Percentiles rank a stretch among this genome's conserved stretches.
Evolutionary conservation across 352 stramenopile genomes (phyloP).

Genomic region (Globisporangium barbulae): DNA sequence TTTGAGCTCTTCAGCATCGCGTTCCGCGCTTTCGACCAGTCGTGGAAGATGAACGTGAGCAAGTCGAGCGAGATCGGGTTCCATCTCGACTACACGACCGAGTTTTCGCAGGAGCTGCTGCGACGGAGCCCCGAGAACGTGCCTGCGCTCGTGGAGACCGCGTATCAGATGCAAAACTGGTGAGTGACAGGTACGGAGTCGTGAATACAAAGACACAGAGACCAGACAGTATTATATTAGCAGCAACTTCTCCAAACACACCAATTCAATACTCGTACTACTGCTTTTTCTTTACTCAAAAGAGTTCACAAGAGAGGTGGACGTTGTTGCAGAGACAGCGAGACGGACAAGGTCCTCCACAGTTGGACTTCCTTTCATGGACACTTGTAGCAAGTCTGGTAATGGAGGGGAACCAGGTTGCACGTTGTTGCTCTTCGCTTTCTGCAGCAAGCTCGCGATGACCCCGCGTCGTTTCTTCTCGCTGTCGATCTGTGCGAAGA

Average conservation of each 20-base stretch:
- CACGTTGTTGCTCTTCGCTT: neutral
- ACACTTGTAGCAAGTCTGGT: conserved; percentile 3
- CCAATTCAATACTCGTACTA: neutral
- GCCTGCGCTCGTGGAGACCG: conserved; percentile 51
- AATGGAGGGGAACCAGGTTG: neutral
- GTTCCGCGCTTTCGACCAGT: conserved; percentile 70
- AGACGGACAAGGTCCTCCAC: conserved; percentile 18
- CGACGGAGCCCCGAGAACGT: conserved; percentile 62
- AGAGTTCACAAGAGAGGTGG: neutral
- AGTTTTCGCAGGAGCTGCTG: conserved; percentile 74
- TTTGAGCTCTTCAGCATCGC: conserved; percentile 78
- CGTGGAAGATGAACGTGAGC: conserved; percentile 46
- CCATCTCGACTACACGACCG: conserved; percentile 65
- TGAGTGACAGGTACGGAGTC: conserved; percentile 19
- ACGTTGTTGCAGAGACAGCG: conserved; percentile 24
- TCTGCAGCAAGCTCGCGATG: conserved; percentile 27
- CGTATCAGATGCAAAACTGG: conserved; percentile 79
- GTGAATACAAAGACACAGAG: neutral
- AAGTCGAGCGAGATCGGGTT: conserved; percentile 52
- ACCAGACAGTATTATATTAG: conserved; percentile 18
- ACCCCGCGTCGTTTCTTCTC: conserved; percentile 40
- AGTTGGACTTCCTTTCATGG: conserved; percentile 2
- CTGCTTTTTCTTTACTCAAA: neutral
- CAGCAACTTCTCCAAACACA: neutral
- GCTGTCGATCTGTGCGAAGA: conserved; percentile 35